phyloP scores from a whole-genome alignment of 495 filamentous ascomycete genomes.

The Hyaloscypha finlandica region DNA sequence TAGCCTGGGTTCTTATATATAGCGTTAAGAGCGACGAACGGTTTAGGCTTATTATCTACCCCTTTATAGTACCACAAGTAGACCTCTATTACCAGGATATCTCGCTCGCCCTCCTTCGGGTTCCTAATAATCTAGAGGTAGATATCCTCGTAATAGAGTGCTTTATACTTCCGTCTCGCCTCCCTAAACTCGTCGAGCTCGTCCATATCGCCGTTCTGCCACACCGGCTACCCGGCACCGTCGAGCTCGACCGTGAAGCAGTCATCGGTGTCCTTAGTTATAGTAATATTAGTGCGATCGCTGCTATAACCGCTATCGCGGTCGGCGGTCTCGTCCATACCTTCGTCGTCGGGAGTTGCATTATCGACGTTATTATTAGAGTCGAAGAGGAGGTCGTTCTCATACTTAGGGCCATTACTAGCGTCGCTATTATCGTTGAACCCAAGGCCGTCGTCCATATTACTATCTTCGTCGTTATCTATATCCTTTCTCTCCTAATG shows the following conservation, averaged over 20 bases:
- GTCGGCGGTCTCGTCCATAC: not conserved
- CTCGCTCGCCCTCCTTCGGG: constrained; percentile 28
- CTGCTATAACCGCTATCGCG: not conserved
- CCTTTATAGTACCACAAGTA: constrained; percentile 34
- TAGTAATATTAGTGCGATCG: not conserved
- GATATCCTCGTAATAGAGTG: constrained; percentile 35
- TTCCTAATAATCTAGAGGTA: constrained; percentile 33
- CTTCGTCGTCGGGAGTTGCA: not conserved
- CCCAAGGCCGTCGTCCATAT: not conserved
- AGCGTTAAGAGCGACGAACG: constrained; percentile 24
- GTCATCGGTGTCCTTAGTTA: not conserved
- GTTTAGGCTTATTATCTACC: constrained; percentile 33
- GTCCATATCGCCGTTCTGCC: constrained; percentile 1
- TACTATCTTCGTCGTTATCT: constrained; percentile 12
- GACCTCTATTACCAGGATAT: constrained; percentile 34
- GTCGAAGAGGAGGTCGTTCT: not conserved
- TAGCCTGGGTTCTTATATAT: constrained; percentile 9
- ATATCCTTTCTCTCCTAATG: not conserved
- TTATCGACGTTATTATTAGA: not conserved
- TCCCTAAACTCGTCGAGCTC: constrained; percentile 17
- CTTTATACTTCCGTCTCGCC: constrained; percentile 26
- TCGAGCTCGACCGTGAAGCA: constrained; percentile 5
- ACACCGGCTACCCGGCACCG: not conserved
- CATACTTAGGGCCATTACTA: not conserved
- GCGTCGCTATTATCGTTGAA: not conserved